phyloP scores from a whole-genome alignment of 441 rosid species.

The Dalechampia spathulata region DNA sequence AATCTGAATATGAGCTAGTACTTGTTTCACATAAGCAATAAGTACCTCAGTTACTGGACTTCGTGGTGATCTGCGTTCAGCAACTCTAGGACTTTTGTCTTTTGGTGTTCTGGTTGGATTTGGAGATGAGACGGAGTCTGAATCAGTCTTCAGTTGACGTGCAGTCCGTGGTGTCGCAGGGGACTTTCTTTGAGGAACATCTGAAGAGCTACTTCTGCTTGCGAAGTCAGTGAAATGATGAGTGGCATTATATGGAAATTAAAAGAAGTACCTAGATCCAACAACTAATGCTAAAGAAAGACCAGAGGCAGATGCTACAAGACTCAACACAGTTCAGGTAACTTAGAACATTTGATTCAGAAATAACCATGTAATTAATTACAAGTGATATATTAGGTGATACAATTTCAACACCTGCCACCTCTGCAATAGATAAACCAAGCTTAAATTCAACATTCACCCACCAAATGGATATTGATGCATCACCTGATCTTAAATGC shows the following conservation, averaged over 20 bases:
- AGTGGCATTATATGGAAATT: conserved; percentile 9
- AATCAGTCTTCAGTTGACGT: conserved; percentile 58
- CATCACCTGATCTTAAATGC: conserved; percentile 7
- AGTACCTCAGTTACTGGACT: conserved; percentile 70
- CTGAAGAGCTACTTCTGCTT: conserved; percentile 49
- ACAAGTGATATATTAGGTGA: neutral
- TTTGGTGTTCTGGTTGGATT: conserved; percentile 54
- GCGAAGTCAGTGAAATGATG: conserved; percentile 17
- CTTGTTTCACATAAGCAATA: conserved; percentile 5
- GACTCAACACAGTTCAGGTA: neutral
- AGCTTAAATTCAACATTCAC: conserved; percentile 15
- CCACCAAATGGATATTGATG: conserved; percentile 18
- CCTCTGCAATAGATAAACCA: conserved; percentile 9
- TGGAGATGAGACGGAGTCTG: conserved; percentile 47
- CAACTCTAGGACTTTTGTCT: conserved; percentile 63
- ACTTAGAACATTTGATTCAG: neutral
- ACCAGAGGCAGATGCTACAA: neutral
- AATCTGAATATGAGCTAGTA: conserved; percentile 2
- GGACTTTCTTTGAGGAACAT: conserved; percentile 69
- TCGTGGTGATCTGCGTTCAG: conserved; percentile 66
- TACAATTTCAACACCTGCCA: conserved; percentile 15
- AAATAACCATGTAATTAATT: neutral
- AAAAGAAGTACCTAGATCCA: conserved; percentile 1
- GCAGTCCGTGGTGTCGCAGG: conserved; percentile 62
- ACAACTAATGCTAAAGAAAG: conserved; percentile 4